Evolutionary conservation across 371 early-diverging fungal genomes (phyloP), one percentile per base, ranked within the genome.

Genomic region (Mortierella sp.): DNA sequence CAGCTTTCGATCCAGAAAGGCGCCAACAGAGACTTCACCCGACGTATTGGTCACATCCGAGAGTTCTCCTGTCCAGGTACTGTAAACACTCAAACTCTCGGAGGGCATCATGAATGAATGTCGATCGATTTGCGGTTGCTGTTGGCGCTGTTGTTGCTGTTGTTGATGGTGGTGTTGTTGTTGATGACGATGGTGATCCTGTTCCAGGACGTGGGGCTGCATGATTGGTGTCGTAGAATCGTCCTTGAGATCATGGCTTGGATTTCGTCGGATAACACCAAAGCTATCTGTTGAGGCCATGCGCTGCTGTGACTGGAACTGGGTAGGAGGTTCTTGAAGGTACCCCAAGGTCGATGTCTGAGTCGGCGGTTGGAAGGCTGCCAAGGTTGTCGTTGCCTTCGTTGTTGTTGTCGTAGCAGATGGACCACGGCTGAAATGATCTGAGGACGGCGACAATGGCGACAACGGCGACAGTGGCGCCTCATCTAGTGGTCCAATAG

Each of bases 1-100:
- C 37, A 21, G 9, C 19, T 53, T 51, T 19, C 79, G 79, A 25
- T 77, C 79, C 12, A 37, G 50, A 47, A 77, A 77, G 14, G 79
- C 79, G 1, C 79, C 79, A 0, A 77, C 66, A 18, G 79, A 77
- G 37, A 77, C 79, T 29, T 77, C 79, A 1, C 79, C 79, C 14
- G 79, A 77, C 25, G 79, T 77, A 7, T 68, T 68, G 7, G 79
- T 77, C 57, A 77, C 79, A 52, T 77, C 79, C 12, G 79, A 77
- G 4, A 77, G 79, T 14, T 77, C 72, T 2, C 72, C 79, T 4
- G 79, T 77, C 79, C 79, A 77, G 0, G 72, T 72, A n/a, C 62
- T 76, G 57, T 72, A 69, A 0, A 66, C 29, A 23, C 72, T 71
- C n/a, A 68, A 53, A 15, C 47, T 55, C 19, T 77, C 77, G 1